Evolutionary conservation across 306 rosid species (phyloP).

Genomic region (Trichosanthes cucumerina): DNA sequence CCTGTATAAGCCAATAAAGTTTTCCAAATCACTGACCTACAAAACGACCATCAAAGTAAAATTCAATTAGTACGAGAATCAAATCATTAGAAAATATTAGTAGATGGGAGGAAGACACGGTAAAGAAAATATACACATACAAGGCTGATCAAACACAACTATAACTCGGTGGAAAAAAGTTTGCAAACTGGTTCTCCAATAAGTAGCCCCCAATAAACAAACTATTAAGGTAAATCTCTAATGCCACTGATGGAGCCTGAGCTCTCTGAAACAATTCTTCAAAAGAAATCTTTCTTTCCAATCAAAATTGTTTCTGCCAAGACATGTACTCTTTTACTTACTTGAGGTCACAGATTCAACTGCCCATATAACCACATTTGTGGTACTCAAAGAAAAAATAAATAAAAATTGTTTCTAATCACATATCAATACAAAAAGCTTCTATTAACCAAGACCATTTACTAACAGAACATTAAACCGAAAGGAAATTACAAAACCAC

Average conservation of each 20-base stretch:
- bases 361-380: too few species aligned
- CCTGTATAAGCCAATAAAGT: constrained; percentile 48
- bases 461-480: neutral
- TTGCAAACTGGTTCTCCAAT: neutral
- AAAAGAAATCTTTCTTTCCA: neutral
- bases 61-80: neutral
- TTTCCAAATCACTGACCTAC: constrained; percentile 77
- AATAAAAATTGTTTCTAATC: neutral
- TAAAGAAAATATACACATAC: neutral
- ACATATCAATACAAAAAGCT: neutral
- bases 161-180: neutral
- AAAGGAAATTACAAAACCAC: neutral
- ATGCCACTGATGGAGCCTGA: neutral
- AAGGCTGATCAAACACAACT: neutral
- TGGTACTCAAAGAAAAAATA: too few species aligned
- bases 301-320: neutral
- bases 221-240: neutral
- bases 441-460: neutral
- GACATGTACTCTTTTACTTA: too few species aligned
- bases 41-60: neutral
- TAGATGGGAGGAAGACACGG: neutral
- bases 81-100: neutral
- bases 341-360: too few species aligned
- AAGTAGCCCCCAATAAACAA: neutral
- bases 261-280: neutral